These are phyloP conservation scores for Aspergillus novoparasiticus DNA, from an alignment of 2,329 filamentous ascomycete species.

Conservation along the genomic window DNA sequence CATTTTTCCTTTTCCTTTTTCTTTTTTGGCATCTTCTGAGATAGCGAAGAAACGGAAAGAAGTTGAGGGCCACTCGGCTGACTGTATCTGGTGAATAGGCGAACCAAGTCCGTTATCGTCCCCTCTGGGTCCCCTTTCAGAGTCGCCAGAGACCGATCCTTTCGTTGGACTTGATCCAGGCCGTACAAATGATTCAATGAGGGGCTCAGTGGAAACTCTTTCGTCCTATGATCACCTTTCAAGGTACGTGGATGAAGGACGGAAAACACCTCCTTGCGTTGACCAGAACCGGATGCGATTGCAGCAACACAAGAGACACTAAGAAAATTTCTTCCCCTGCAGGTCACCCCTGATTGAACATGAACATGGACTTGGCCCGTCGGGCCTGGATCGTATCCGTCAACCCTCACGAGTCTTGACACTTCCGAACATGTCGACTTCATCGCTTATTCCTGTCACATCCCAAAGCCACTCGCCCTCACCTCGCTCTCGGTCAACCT, in stretches of 20 bases:
- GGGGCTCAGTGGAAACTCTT: slow-evolving; percentile 76
- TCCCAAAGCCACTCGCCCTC: slow-evolving; percentile 70
- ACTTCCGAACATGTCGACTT: slow-evolving; percentile 63
- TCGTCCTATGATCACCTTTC: slow-evolving; percentile 68
- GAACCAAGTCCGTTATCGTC: slow-evolving; percentile 45
- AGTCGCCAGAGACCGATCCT: slow-evolving; percentile 37
- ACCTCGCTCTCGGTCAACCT: slow-evolving; percentile 64
- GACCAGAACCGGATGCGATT: slow-evolving; percentile 8
- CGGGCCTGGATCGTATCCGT: slow-evolving; percentile 89
- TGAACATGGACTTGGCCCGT: slow-evolving; percentile 82
- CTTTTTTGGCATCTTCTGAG: neutral
- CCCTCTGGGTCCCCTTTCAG: slow-evolving; percentile 38
- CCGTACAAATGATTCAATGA: slow-evolving; percentile 61
- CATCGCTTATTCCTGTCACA: slow-evolving; percentile 62
- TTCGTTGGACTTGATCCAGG: slow-evolving; percentile 51
- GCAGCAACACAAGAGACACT: slow-evolving; percentile 15
- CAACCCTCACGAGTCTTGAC: slow-evolving; percentile 71
- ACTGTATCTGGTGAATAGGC: slow-evolving; percentile 27
- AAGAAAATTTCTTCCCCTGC: slow-evolving; percentile 18
- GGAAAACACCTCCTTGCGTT: slow-evolving; percentile 23
- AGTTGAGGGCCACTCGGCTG: slow-evolving; percentile 14
- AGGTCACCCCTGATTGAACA: slow-evolving; percentile 86
- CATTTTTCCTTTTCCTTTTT: neutral
- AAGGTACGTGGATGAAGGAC: slow-evolving; percentile 60
- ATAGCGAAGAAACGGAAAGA: slow-evolving; percentile 4